phyloP scores from a whole-genome alignment of 2,329 filamentous ascomycete species.

The Akanthomyces muscarius region DNA sequence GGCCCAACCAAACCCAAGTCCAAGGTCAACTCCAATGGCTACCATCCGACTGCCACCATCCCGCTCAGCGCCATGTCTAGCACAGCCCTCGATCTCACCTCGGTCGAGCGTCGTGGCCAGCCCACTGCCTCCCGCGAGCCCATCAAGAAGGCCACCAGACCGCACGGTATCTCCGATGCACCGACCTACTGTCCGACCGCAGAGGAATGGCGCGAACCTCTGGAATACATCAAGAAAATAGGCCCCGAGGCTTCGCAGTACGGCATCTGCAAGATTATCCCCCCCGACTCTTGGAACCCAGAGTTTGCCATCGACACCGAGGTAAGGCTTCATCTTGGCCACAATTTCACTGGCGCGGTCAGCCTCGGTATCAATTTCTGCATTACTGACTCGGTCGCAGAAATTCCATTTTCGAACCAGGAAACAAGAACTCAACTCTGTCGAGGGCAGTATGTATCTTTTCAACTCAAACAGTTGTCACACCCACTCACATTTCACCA shows the following conservation, averaged over 20 bases:
- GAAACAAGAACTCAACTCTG: constrained; percentile 94
- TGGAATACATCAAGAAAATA: constrained; percentile 92
- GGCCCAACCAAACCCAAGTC: constrained; percentile 43
- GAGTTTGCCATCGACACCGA: constrained; percentile 95
- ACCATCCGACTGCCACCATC: constrained; percentile 45
- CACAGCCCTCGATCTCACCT: constrained; percentile 72
- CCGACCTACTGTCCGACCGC: constrained; percentile 86
- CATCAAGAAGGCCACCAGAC: constrained; percentile 71
- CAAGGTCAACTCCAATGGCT: constrained; percentile 52
- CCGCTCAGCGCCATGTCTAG: constrained; percentile 55
- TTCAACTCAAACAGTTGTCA: not conserved
- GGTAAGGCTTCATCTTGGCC: constrained; percentile 45
- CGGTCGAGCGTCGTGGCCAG: constrained; percentile 87
- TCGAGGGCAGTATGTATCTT: constrained; percentile 80
- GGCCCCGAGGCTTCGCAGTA: constrained; percentile 79
- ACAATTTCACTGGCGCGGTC: not conserved
- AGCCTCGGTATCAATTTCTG: not conserved
- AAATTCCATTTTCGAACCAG: constrained; percentile 95
- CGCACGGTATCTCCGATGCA: constrained; percentile 82
- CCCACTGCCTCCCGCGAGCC: constrained; percentile 71
- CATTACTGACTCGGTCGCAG: constrained; percentile 43
- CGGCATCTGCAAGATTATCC: constrained; percentile 93
- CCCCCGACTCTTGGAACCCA: constrained; percentile 90
- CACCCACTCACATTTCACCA: constrained; percentile 16
- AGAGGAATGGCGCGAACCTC: constrained; percentile 91